Evolutionary conservation across 208 protist genomes (phyloP), one percentile per base, ranked within the genome.

Genomic region (Naegleria fowleri): DNA sequence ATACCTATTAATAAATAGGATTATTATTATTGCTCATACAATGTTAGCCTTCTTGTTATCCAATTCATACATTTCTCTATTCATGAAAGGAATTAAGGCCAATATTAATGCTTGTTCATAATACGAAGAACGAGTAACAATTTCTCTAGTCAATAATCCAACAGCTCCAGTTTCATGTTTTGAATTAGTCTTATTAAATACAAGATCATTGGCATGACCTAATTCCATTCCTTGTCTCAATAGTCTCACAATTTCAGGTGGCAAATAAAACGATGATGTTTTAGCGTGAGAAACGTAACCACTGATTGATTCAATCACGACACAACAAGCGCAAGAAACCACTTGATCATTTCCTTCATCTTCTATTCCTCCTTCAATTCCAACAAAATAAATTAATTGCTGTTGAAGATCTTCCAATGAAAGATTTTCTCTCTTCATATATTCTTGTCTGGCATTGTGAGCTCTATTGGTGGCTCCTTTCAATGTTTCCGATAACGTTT

Each of bases 181-280:
- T 67, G 85, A 88, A 67, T 88, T 88, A 29, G 19, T 25, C n/a
- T 67, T 55, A 13, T 88, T 55, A 36, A 88, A 88, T 6, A 88
- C 51, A 36, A 88, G 19, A 67, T 88, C 85, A 36, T 88, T 36
- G n/a, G 85, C 85, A 33, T 75, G 25, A 33, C 85, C 85, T 33
- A 88, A 67, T 9, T 88, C 85, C 29, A 40, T 55, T 11, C 85
- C 85, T 33, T 88, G 25, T 9, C n/a, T 55, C 7, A 88, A 40
- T 25, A 88, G 9, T 13, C 19, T 9, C 9, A 88, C 29, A 67
- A 88, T 55, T 33, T 29, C 29, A 9, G 16, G 16, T 36, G 85
- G 85, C 1, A 88, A 36, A 55, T 55, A 75, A 36, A 79, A 79
- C 6, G 25, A 36, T 33, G 67, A 79, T 29, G 67, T 79, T 79